Conservation (phyloP, 2,329 filamentous ascomycete species). For the Dactylonectria estremocensis region DNA sequence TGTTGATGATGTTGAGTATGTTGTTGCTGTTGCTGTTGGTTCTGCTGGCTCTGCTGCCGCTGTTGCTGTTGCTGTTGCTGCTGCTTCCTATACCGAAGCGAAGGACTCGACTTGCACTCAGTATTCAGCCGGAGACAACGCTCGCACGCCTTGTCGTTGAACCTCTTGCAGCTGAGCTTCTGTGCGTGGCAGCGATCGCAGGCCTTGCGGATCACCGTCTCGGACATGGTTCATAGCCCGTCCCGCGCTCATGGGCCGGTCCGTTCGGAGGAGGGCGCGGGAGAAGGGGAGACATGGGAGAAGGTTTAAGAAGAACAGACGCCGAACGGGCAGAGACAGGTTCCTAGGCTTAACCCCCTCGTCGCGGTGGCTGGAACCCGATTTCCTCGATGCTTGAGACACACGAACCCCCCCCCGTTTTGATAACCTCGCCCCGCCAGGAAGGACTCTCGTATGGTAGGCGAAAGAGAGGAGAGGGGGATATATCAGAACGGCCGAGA, state of each 20-base stretch:
- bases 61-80: conserved; percentile 35
- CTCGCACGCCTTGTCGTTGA: conserved; percentile 58
- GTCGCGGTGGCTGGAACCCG: background rate
- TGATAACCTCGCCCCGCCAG: background rate
- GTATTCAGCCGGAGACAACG: conserved; percentile 59
- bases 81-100: conserved; percentile 56
- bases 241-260: conserved; percentile 7
- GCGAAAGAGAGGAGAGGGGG: conserved; percentile 10
- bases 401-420: background rate
- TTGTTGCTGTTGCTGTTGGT: conserved; percentile 36
- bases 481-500: conserved; percentile 27
- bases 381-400: conserved; percentile 18
- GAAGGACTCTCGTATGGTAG: background rate
- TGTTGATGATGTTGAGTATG: conserved; percentile 36
- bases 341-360: background rate
- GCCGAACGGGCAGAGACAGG: conserved; percentile 23
- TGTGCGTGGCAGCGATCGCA: conserved; percentile 64
- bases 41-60: background rate
- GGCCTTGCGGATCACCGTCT: conserved; percentile 59
- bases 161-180: conserved; percentile 63
- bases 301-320: conserved; percentile 48
- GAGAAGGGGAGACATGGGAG: conserved; percentile 48
- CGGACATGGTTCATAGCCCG: conserved; percentile 55
- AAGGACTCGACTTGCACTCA: conserved; percentile 62
- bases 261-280: conserved; percentile 36